Evolutionary conservation across 176 grass and related monocot species (phyloP).

Genomic region (Bolboschoenus planiculmis): DNA sequence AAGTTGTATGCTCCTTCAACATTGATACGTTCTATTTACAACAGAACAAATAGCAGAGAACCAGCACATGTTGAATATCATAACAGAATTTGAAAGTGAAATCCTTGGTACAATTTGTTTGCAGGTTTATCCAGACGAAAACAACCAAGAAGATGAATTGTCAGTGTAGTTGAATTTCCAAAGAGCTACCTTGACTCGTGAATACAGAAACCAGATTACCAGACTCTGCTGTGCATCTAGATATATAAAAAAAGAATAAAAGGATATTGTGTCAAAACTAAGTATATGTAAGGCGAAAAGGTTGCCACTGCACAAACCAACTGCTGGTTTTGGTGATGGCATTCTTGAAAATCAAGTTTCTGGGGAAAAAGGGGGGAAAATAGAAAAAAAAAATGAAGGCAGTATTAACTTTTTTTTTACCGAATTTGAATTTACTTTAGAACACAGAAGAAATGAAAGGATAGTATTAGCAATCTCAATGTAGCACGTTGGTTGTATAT

Average conservation of each 20-base stretch:
- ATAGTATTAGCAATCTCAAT: slow-evolving; percentile 7
- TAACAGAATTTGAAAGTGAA: not conserved
- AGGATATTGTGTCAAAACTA: not conserved
- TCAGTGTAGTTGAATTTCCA: not conserved
- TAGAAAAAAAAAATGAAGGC: not conserved
- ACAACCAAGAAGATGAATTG: not conserved
- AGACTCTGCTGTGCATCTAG: not conserved
- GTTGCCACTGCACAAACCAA: not conserved
- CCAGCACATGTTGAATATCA: not conserved
- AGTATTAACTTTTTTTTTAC: not conserved
- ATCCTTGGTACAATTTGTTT: not conserved
- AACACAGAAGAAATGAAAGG: not conserved
- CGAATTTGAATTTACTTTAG: not conserved
- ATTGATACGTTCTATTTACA: not conserved
- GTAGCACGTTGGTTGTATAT: not conserved
- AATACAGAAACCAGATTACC: not conserved
- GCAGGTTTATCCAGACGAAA: slow-evolving; percentile 27
- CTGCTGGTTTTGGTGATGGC: not conserved
- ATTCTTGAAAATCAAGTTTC: not conserved
- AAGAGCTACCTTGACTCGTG: not conserved
- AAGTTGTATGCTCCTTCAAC: not conserved
- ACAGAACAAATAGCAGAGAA: not conserved
- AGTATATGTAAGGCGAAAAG: not conserved
- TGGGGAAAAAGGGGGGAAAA: not conserved
- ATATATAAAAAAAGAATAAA: slow-evolving; percentile 17